A percentile compares a stretch with the other conserved stretches of the same genome.
Evolutionary conservation across 495 filamentous ascomycete species (phyloP).

Genomic region (Tuber umbilicatum): DNA sequence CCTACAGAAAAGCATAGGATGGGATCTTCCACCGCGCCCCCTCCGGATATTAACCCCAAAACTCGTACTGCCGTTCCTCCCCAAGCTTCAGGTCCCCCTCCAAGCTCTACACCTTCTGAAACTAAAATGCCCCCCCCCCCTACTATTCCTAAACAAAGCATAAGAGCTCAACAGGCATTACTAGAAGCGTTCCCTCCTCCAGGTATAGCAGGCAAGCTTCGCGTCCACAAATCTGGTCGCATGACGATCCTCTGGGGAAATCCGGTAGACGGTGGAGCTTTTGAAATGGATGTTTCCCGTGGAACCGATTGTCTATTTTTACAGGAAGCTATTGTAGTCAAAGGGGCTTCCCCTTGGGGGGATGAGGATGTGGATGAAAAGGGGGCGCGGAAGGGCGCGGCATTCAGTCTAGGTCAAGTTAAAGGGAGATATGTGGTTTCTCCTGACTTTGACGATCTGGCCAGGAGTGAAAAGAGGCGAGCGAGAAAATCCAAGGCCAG

Average conservation of each 20-base stretch:
- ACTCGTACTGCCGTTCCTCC: not conserved
- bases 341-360: slow-evolving; percentile 36
- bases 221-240: slow-evolving; percentile 38
- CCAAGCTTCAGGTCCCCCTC: not conserved
- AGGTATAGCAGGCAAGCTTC: slow-evolving; percentile 37
- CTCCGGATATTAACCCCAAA: not conserved
- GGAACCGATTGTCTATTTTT: slow-evolving; percentile 38
- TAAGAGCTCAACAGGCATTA: slow-evolving; percentile 26
- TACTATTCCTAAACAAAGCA: slow-evolving; percentile 12
- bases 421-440: slow-evolving; percentile 41
- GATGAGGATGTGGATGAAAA: slow-evolving; percentile 39
- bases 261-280: slow-evolving; percentile 22
- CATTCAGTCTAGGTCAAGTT: slow-evolving; percentile 37
- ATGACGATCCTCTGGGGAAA: slow-evolving; percentile 35
- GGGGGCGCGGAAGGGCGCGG: slow-evolving; percentile 34
- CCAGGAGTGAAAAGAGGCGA: slow-evolving; percentile 10
- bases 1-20: not conserved
- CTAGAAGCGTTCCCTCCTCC: slow-evolving; percentile 34
- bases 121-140: slow-evolving; percentile 12
- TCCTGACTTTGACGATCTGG: slow-evolving; percentile 33
- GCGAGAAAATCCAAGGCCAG: slow-evolving; percentile 17
- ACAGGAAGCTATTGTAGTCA: slow-evolving; percentile 40
- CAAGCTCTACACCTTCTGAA: slow-evolving; percentile 6
- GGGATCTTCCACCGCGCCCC: not conserved
- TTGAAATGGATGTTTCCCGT: slow-evolving; percentile 40